A percentile compares a stretch with the other conserved stretches of the same genome.
Evolutionary conservation across 179 eudicot species (phyloP).

Genomic region (Heliamphora pulchella): DNA sequence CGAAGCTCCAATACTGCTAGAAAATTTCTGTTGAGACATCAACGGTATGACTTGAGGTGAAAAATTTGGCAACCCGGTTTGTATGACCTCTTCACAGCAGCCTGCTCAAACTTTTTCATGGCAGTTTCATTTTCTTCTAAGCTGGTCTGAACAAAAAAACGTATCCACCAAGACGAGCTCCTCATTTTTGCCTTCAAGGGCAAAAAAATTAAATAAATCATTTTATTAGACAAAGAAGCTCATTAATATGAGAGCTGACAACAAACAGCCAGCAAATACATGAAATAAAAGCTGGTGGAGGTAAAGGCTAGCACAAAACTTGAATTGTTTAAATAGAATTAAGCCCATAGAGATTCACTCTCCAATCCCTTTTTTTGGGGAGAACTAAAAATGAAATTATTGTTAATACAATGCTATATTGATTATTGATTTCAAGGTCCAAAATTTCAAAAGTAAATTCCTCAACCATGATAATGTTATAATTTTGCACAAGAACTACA

Average conservation of each 20-base stretch:
- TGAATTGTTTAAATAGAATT: background rate
- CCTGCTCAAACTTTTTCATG: slow-evolving; percentile 80
- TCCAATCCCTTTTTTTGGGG: background rate
- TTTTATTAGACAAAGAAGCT: background rate
- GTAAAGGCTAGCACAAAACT: background rate
- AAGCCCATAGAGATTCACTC: background rate
- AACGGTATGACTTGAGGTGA: slow-evolving; percentile 65
- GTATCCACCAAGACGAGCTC: slow-evolving; percentile 86
- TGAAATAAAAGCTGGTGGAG: background rate
- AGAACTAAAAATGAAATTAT: background rate
- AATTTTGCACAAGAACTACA: background rate
- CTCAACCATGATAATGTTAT: background rate
- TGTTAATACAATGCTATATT: background rate
- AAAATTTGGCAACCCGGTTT: slow-evolving; percentile 83
- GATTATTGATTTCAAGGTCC: background rate
- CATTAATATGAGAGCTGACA: background rate
- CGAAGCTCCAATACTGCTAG: background rate
- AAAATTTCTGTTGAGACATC: slow-evolving; percentile 11
- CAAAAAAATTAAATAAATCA: background rate
- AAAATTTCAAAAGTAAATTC: background rate
- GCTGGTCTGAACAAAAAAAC: slow-evolving; percentile 61
- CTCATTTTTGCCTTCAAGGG: slow-evolving; percentile 71
- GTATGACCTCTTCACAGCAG: slow-evolving; percentile 54
- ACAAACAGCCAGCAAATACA: too few species aligned
- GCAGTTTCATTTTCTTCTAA: slow-evolving; percentile 80